Conservation (phyloP, 176 grass and related monocot species). For the Zizania latifolia region DNA sequence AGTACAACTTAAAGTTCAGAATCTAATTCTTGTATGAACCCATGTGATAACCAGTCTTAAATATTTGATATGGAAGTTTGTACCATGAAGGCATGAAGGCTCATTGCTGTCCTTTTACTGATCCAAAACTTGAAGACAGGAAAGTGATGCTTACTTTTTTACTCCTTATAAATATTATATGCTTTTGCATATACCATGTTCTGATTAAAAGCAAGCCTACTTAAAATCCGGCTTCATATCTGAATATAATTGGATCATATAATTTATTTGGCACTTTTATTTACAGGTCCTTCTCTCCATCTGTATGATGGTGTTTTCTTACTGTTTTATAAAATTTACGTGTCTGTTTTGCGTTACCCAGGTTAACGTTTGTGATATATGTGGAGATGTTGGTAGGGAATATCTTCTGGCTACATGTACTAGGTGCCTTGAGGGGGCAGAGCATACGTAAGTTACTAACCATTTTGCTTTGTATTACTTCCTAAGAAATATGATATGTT, state of each 20-base stretch:
- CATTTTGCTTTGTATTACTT: background rate
- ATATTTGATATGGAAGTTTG: background rate
- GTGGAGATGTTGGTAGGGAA: slow-evolving; percentile 90
- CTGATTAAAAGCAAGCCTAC: background rate
- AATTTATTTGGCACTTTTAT: slow-evolving; percentile 7
- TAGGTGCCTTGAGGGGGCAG: slow-evolving; percentile 87
- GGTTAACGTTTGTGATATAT: slow-evolving; percentile 99
- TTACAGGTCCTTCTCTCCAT: background rate
- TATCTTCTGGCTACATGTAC: slow-evolving; percentile 89
- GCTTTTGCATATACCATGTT: slow-evolving; percentile 10
- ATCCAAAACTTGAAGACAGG: background rate
- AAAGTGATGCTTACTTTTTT: background rate
- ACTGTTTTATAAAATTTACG: slow-evolving; percentile 16
- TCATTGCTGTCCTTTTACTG: background rate
- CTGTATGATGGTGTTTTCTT: background rate
- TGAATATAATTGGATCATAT: slow-evolving; percentile 14
- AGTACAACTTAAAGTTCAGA: background rate
- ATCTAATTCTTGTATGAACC: background rate
- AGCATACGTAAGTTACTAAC: slow-evolving; percentile 82
- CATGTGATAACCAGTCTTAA: background rate
- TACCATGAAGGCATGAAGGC: background rate
- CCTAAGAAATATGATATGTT: background rate
- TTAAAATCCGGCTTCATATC: background rate
- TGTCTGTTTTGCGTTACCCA: slow-evolving; percentile 32
- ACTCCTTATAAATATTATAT: background rate